phyloP scores from a whole-genome alignment of 2,329 filamentous ascomycete genomes.

The Plenodomus lindquistii region DNA sequence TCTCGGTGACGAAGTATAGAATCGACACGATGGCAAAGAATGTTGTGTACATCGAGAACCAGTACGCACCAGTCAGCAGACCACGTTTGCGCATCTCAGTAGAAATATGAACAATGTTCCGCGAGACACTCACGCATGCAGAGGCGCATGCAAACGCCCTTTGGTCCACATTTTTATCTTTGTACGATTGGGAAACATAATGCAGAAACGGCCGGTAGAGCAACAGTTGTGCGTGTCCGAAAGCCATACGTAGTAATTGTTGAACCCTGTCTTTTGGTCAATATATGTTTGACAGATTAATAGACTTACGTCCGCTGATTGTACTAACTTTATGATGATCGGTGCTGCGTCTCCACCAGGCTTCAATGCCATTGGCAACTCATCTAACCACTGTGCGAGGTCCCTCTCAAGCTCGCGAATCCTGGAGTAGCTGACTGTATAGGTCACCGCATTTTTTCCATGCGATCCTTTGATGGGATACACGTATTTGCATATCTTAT shows the following conservation, averaged over 20 bases:
- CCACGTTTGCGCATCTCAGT: constrained; percentile 75
- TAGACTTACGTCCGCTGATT: neutral
- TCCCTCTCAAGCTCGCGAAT: constrained; percentile 68
- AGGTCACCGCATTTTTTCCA: constrained; percentile 52
- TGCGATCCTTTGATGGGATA: constrained; percentile 63
- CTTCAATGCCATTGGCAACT: constrained; percentile 74
- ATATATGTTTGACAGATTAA: neutral
- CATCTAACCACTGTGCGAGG: constrained; percentile 65
- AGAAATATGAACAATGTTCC: constrained; percentile 79
- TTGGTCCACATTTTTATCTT: constrained; percentile 64
- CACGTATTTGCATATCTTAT: constrained; percentile 66
- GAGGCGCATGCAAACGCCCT: constrained; percentile 76
- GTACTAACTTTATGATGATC: constrained; percentile 74
- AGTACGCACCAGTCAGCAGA: constrained; percentile 78
- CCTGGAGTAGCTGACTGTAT: constrained; percentile 65
- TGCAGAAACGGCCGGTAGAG: constrained; percentile 83
- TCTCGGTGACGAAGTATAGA: constrained; percentile 79
- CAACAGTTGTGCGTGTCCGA: constrained; percentile 80
- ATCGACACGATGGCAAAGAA: constrained; percentile 81
- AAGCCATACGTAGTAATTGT: constrained; percentile 77
- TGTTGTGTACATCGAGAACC: constrained; percentile 84
- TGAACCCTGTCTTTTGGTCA: constrained; percentile 56
- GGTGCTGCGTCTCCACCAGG: constrained; percentile 76
- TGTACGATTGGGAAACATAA: constrained; percentile 68
- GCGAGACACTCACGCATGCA: constrained; percentile 67